Evolutionary conservation across 352 stramenopile species (phyloP).

Genomic region (Bremia lactucae): DNA sequence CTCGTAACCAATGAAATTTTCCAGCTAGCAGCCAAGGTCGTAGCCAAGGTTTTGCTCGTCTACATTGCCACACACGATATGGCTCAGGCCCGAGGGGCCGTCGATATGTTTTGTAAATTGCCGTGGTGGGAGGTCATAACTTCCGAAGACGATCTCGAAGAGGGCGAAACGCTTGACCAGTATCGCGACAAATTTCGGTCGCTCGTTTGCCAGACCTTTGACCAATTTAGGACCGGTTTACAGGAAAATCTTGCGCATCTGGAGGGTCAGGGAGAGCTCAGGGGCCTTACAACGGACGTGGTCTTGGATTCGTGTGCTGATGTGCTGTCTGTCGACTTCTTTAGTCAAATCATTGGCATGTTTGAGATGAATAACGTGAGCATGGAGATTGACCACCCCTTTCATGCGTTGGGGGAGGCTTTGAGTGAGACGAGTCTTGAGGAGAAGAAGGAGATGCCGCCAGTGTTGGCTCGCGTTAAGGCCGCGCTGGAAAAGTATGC

Average conservation of each 20-base stretch:
- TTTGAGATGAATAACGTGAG: slow-evolving; percentile 97
- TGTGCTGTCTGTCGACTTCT: slow-evolving; percentile 69
- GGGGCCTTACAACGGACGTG: slow-evolving; percentile 39
- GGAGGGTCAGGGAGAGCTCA: slow-evolving; percentile 38
- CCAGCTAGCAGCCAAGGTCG: slow-evolving; percentile 82
- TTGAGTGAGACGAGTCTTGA: slow-evolving; percentile 41
- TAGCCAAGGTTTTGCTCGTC: slow-evolving; percentile 57
- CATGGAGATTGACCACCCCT: slow-evolving; percentile 82
- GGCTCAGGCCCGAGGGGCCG: slow-evolving; percentile 37
- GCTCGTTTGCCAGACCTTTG: slow-evolving; percentile 48
- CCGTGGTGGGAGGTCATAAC: slow-evolving; percentile 87
- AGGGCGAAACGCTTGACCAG: slow-evolving; percentile 52
- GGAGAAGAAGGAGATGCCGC: slow-evolving; percentile 54
- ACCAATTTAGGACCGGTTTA: slow-evolving; percentile 39
- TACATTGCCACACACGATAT: slow-evolving; percentile 53
- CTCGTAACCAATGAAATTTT: slow-evolving; percentile 91
- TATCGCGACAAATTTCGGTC: slow-evolving; percentile 56
- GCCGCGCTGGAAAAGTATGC: slow-evolving; percentile 59
- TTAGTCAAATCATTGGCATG: slow-evolving; percentile 87
- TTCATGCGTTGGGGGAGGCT: slow-evolving; percentile 56
- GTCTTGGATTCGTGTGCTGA: slow-evolving; percentile 40
- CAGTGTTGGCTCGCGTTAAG: slow-evolving; percentile 52
- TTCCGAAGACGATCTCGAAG: slow-evolving; percentile 46
- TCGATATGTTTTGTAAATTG: slow-evolving; percentile 85
- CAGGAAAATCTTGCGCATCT: slow-evolving; percentile 41